Evolutionary conservation across 495 filamentous ascomycete species (phyloP), one percentile per base, ranked within the genome.

Genomic region (Hypoxylon crocopeplum): DNA sequence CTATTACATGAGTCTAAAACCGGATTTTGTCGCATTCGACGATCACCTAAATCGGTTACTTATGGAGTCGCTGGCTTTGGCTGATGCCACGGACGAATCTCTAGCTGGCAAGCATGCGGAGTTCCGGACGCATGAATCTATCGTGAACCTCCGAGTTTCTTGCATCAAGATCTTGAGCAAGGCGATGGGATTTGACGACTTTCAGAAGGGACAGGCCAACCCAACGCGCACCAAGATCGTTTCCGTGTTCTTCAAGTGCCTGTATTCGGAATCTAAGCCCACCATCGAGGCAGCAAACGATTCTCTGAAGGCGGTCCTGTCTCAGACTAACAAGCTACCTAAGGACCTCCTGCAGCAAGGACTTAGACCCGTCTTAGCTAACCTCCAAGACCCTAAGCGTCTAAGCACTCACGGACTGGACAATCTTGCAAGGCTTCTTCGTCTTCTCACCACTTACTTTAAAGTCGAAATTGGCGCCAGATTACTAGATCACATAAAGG

Each of bases 391-490:
- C 71, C 91, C 92, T 0, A 91, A 93, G 72, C 86, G 93, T 44
- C 73, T 99, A 36, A 96, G 87, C 42, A 90, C 93, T 15, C 90
- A 91, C 60, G 92, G 92, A 2, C 79, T 99, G 21, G 92, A 98
- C 61, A 95, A 96, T 15, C 80, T 99, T 21, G 92, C 92, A 48
- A 85, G 92, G 21, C 81, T 99, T 3, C 74, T 99, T 53, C 89
- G 91, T 21, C 80, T 99, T 0, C 75, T 99, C 16, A 99, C 95
- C 0, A 98, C 95, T 44, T 98, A 98, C 69, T 99, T 99, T 78
- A 99, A 99, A 74, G 93, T 97, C 1, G 95, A 97, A 69, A 99
- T 99, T 40, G 95, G 95, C 5, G 84, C 91, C 27, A 83, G 93
- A 36, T 74, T 99, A 6, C 76, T 99, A 12, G 93, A 96, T 38